Conservation (phyloP, 805 yeast genomes). For the Sugiyamaella boreocaroliniensis region DNA sequence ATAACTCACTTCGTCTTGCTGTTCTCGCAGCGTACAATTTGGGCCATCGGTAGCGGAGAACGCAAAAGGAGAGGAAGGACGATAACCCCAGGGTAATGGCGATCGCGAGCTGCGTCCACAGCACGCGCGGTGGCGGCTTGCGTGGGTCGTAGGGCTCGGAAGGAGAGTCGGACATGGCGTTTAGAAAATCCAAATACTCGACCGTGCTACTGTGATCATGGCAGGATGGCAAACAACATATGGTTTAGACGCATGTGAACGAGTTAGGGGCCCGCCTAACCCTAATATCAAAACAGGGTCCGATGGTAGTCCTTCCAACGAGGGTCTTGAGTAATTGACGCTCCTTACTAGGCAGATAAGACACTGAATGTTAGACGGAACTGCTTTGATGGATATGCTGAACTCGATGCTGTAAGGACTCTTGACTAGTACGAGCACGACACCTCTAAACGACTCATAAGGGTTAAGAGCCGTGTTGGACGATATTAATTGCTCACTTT, state of each 20-base stretch:
- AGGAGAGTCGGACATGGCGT: background rate
- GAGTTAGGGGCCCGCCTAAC: background rate
- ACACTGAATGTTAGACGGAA: too few species aligned
- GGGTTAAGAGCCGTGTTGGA: too few species aligned
- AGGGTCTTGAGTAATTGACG: too few species aligned
- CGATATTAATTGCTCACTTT: too few species aligned
- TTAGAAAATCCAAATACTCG: background rate
- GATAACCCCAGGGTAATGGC: constrained; percentile 61
- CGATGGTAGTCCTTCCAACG: too few species aligned
- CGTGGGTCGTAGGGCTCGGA: constrained; percentile 11
- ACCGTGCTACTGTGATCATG: background rate
- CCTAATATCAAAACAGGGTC: background rate
- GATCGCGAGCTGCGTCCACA: constrained; percentile 68
- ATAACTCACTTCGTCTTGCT: constrained; percentile 37
- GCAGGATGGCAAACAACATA: background rate
- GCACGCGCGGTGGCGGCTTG: constrained; percentile 43
- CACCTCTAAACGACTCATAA: too few species aligned
- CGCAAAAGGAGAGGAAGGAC: constrained; percentile 64
- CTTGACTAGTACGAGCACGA: too few species aligned
- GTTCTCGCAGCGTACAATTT: constrained; percentile 78
- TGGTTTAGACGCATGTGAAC: background rate
- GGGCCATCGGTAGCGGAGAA: constrained; percentile 68
- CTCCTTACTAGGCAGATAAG: too few species aligned
- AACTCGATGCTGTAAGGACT: too few species aligned
- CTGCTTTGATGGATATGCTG: too few species aligned